phyloP scores from a whole-genome alignment of 768 basidiomycete genomes.

The Termitomyces eurrhizus region DNA sequence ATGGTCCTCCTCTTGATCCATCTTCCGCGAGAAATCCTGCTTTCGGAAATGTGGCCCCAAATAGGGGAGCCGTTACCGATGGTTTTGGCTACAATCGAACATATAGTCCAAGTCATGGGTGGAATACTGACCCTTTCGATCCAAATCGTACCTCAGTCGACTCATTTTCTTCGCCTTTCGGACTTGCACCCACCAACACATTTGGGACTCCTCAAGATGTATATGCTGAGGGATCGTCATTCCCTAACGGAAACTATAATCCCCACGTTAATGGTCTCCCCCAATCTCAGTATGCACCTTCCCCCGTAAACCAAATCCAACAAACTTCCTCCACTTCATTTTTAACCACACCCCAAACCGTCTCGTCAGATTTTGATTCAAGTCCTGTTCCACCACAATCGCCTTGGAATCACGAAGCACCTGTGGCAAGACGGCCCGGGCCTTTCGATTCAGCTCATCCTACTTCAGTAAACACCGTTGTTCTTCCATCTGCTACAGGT shows the following conservation, averaged over 20 bases:
- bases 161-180: slow-evolving; percentile 16
- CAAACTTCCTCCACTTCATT: slow-evolving; percentile 11
- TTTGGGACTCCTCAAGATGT: slow-evolving; percentile 13
- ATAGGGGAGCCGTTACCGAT: slow-evolving; percentile 32
- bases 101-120: slow-evolving; percentile 28
- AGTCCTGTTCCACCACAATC: slow-evolving; percentile 25
- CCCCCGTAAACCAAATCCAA: slow-evolving; percentile 12
- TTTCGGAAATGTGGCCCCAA: slow-evolving; percentile 28
- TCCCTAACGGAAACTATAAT: slow-evolving; percentile 10
- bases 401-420: slow-evolving; percentile 33
- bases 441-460: slow-evolving; percentile 44
- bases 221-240: slow-evolving; percentile 7
- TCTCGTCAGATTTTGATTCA: slow-evolving; percentile 15
- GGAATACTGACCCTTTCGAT: slow-evolving; percentile 18
- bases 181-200: slow-evolving; percentile 10
- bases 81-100: slow-evolving; percentile 32
- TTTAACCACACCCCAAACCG: slow-evolving; percentile 13
- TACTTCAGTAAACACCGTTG: slow-evolving; percentile 32
- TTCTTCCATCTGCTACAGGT: slow-evolving; percentile 22
- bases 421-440: slow-evolving; percentile 28
- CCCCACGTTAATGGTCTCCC: slow-evolving; percentile 8
- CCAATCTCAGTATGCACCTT: slow-evolving; percentile 14
- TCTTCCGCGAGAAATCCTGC: slow-evolving; percentile 24
- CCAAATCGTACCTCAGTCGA: slow-evolving; percentile 12
- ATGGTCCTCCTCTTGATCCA: slow-evolving; percentile 38